phyloP scores from a whole-genome alignment of 768 basidiomycete genomes.

The Dacryopinax spathularia region DNA sequence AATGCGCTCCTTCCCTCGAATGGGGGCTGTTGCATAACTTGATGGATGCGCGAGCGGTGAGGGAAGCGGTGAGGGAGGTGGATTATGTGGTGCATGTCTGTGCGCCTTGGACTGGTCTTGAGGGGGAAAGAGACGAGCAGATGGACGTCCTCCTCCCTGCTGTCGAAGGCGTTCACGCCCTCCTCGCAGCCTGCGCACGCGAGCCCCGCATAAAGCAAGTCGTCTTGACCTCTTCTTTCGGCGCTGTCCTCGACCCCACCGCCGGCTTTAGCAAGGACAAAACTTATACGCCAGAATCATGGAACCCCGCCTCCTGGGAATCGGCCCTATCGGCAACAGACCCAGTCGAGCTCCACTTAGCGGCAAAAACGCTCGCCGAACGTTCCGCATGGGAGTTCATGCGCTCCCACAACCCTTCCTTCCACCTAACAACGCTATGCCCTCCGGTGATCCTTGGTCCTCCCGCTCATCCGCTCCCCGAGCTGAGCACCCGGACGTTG shows the following conservation, averaged over 20 bases:
- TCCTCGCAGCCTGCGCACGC: not conserved
- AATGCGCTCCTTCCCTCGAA: not conserved
- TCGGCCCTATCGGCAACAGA: not conserved
- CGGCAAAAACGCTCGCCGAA: not conserved
- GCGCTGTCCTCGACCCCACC: no score
- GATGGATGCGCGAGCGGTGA: not conserved
- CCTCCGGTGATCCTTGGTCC: not conserved
- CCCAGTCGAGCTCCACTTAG: not conserved
- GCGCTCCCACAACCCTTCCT: not conserved
- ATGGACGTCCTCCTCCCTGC: conserved; percentile 2
- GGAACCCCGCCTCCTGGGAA: no score
- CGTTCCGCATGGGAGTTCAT: not conserved
- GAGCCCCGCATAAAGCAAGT: not conserved
- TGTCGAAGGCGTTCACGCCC: not conserved
- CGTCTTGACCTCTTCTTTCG: not conserved
- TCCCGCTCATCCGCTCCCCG: not conserved
- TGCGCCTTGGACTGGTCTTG: not conserved
- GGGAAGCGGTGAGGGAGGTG: not conserved
- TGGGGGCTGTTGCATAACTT: not conserved
- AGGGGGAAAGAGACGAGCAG: not conserved
- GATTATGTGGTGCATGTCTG: not conserved
- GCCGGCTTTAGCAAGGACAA: no score
- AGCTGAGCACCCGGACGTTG: not conserved
- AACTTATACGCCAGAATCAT: no score
- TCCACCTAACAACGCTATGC: not conserved